Base-by-base conservation (phyloP, 345 rosid species). In the Arabidopsis suecica region DNA sequence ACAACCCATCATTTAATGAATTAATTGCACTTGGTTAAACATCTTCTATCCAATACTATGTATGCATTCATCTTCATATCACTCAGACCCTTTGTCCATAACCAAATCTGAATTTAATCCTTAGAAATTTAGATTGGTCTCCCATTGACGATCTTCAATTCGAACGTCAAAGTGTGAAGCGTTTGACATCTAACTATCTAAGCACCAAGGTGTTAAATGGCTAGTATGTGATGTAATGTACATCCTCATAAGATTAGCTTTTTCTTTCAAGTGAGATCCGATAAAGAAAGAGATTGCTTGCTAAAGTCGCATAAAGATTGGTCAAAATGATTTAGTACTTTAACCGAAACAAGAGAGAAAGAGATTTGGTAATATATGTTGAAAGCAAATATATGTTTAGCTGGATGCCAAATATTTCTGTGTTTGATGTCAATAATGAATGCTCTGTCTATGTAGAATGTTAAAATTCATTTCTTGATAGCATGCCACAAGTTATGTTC, bases 11-110 rank as follows among this genome's bases (percentile, higher is more conserved):
- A 11, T 38, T 61, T 9, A 7, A 7, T 22, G 65, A 22, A 38
- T 38, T 1, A 4, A 22, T 6, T 61, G 11, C 33, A 38, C 30
- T 61, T 25, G 37, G 23, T 44, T 13, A 62, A 23, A 42, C 16
- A 62, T 42, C 53, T 25, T 42, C 51, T 42, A n/a, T 42, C 13
- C 37, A 61, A 23, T 13, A 23, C 65, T 60, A 57, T n/a, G 33
- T 33, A 34, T 16, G 18, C 18, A 16, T 16, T 16, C 18, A 16
- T 16, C 18, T 16, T 16, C 18, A 16, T 16, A 16, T 16, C 18
- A 16, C 18, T 16, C 18, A 16, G 18, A 16, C 25, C 13, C 16
- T 58, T 58, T 58, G 41, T 10, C 40, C 10, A 30, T 13, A 14
- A 56, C 10, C 61, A 56, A 30, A 56, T 14, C 22, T 5, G 61